phyloP scores from a whole-genome alignment of 306 rosid species.

The Ziziphus jujuba region DNA sequence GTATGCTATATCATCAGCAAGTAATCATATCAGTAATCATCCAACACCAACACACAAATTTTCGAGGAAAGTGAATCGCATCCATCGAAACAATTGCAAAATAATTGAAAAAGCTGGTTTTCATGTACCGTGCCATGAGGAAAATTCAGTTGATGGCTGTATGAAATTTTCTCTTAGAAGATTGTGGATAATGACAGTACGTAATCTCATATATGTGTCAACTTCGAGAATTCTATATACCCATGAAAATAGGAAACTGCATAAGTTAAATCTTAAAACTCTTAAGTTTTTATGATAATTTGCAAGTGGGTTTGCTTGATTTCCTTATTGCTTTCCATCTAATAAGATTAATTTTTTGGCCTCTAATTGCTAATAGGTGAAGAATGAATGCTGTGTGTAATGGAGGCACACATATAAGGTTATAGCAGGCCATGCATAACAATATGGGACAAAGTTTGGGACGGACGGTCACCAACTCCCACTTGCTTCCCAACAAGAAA shows the following conservation, averaged over 20 bases:
- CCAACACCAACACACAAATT: too few species aligned
- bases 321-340: constrained; percentile 10
- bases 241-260: background rate
- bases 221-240: background rate
- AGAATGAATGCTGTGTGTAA: background rate
- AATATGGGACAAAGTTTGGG: constrained; percentile 59
- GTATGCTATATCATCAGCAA: too few species aligned
- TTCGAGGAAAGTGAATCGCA: too few species aligned
- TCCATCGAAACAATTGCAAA: too few species aligned
- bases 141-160: too few species aligned
- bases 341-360: background rate
- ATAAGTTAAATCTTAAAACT: background rate
- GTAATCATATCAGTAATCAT: too few species aligned
- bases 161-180: too few species aligned
- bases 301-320: too few species aligned
- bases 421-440: constrained; percentile 3
- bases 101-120: too few species aligned
- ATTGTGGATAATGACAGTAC: too few species aligned
- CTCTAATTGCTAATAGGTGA: background rate
- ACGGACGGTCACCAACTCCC: constrained; percentile 60
- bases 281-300: background rate
- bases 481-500: constrained; percentile 70
- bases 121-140: too few species aligned
- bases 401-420: constrained; percentile 17
- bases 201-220: too few species aligned